Evolutionary conservation across 1,139 yeast genomes (phyloP).

Genomic region (Zygosaccharomyces pseudobailii): DNA sequence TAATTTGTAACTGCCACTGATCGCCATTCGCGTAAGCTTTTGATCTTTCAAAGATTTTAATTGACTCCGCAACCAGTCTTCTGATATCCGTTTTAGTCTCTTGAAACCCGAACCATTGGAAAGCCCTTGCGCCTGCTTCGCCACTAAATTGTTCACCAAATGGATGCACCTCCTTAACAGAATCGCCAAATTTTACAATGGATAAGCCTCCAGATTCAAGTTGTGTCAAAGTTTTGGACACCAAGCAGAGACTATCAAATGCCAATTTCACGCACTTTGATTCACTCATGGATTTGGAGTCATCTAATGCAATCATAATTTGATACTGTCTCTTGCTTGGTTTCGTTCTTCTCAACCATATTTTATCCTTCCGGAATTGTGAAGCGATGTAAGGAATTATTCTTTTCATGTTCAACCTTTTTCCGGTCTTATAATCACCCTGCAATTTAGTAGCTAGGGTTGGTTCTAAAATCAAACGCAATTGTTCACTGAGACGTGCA

Average conservation of each 20-base stretch:
- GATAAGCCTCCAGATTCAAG: constrained; percentile 92
- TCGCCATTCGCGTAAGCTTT: constrained; percentile 53
- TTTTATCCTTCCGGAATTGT: constrained; percentile 94
- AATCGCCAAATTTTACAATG: constrained; percentile 86
- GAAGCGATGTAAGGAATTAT: constrained; percentile 97
- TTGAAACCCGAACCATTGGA: constrained; percentile 88
- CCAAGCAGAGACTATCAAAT: constrained; percentile 89
- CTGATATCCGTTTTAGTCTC: constrained; percentile 83
- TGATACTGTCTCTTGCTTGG: constrained; percentile 97
- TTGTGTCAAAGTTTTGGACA: constrained; percentile 88
- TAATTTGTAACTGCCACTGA: constrained; percentile 89
- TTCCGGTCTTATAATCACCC: constrained; percentile 97
- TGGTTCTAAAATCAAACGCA: constrained; percentile 89
- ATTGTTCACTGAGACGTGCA: constrained; percentile 84
- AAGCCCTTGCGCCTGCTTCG: constrained; percentile 77
- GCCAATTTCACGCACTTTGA: constrained; percentile 87
- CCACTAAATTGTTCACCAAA: constrained; percentile 80
- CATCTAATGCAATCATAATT: constrained; percentile 96
- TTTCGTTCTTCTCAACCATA: constrained; percentile 96
- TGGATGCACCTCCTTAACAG: constrained; percentile 79
- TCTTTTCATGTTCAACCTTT: constrained; percentile 93
- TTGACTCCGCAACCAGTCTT: constrained; percentile 64
- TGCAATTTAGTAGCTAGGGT: constrained; percentile 87
- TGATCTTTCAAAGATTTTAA: constrained; percentile 66
- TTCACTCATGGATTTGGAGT: constrained; percentile 96